phyloP scores from a whole-genome alignment of 2,329 filamentous ascomycete species.

The Colletotrichum noveboracense region DNA sequence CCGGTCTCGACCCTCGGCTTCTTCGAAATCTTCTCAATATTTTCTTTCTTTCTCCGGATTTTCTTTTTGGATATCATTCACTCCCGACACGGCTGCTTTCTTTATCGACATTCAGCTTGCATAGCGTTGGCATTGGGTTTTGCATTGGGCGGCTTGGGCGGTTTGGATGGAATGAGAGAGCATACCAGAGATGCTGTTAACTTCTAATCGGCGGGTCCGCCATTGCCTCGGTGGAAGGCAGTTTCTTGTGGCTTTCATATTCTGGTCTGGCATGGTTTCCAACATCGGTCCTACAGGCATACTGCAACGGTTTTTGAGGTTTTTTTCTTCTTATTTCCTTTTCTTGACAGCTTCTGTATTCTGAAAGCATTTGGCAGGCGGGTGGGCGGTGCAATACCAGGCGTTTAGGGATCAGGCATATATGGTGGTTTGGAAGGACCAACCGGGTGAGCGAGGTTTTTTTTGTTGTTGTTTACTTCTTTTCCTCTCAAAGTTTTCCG shows the following conservation, averaged over 20 bases:
- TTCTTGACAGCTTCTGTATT: conserved; percentile 6
- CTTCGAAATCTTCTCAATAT: conserved; percentile 3
- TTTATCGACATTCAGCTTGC: background rate
- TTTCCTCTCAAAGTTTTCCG: background rate
- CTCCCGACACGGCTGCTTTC: background rate
- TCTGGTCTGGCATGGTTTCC: background rate
- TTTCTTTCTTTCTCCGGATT: background rate
- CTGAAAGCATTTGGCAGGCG: conserved; percentile 9
- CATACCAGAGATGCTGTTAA: conserved; percentile 12
- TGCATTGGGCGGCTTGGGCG: conserved; percentile 13
- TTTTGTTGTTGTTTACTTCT: conserved; percentile 1
- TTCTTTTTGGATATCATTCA: background rate
- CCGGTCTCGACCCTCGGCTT: background rate
- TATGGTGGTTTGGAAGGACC: background rate
- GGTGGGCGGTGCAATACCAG: conserved; percentile 8
- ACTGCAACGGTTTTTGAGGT: background rate
- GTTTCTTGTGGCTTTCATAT: background rate
- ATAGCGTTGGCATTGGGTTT: conserved; percentile 17
- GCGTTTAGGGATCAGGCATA: conserved; percentile 19
- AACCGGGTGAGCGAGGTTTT: conserved; percentile 9
- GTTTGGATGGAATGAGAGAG: conserved; percentile 4
- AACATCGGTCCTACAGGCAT: conserved; percentile 4
- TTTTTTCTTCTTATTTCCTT: background rate
- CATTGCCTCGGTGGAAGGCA: background rate
- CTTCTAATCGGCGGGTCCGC: conserved; percentile 19